These are phyloP conservation scores for Bipolaris sorokiniana DNA, from an alignment of 2,329 filamentous ascomycete genomes.

Conservation along the genomic window DNA sequence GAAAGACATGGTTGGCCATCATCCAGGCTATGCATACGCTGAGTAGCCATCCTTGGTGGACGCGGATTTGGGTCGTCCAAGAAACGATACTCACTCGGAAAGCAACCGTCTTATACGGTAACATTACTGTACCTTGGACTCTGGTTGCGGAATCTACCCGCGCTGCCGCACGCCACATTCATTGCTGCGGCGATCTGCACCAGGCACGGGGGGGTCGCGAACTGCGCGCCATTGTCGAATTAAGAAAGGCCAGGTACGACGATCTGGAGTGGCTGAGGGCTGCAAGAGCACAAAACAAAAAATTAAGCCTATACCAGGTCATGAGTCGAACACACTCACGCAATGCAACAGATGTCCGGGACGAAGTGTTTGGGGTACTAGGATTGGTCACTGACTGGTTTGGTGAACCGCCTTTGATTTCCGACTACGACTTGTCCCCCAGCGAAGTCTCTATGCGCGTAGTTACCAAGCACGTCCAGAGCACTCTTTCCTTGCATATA, in stretches of 20 bases:
- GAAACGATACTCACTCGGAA: constrained; percentile 21
- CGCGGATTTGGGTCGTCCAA: constrained; percentile 24
- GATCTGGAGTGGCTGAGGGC: neutral
- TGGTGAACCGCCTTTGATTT: constrained; percentile 3
- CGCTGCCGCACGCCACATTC: neutral
- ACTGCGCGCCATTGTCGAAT: neutral
- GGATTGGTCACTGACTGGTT: constrained; percentile 20
- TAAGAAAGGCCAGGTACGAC: neutral
- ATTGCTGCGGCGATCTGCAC: neutral
- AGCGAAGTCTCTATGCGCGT: constrained; percentile 7
- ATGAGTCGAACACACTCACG: neutral
- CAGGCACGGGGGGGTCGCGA: neutral
- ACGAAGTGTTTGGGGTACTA: constrained; percentile 21
- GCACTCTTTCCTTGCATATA: neutral
- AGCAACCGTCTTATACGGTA: constrained; percentile 13
- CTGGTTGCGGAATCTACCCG: constrained; percentile 12
- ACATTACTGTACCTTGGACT: constrained; percentile 14
- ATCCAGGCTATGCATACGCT: constrained; percentile 1
- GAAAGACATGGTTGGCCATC: neutral
- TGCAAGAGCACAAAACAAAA: neutral
- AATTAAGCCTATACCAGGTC: neutral
- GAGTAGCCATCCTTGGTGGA: constrained; percentile 10
- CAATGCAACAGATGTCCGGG: constrained; percentile 18
- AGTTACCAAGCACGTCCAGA: neutral
- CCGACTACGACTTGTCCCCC: constrained; percentile 3